These are phyloP conservation scores for Penicillium turbatum DNA, from an alignment of 495 filamentous ascomycete species.

Conservation along the genomic window DNA sequence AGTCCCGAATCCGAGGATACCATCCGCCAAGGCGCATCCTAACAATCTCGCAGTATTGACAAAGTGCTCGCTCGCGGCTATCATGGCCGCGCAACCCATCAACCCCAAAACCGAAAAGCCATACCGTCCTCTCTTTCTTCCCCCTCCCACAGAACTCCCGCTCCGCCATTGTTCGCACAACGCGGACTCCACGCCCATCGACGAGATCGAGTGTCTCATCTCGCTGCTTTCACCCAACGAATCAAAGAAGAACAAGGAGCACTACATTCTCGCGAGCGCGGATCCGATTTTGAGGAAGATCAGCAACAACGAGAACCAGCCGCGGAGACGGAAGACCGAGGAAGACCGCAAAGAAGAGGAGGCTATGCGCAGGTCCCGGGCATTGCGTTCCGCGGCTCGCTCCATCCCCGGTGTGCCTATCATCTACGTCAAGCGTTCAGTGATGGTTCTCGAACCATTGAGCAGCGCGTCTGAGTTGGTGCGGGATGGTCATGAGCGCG, in stretches of 20 bases:
- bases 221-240: conserved; percentile 72
- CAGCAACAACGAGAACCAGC: conserved; percentile 19
- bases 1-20: conserved; percentile 19
- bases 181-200: conserved; percentile 69
- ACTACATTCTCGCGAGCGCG: conserved; percentile 80
- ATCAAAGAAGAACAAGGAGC: conserved; percentile 69
- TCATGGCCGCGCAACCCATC: conserved; percentile 43
- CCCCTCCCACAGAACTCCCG: conserved; percentile 56
- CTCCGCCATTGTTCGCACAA: conserved; percentile 87
- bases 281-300: conserved; percentile 31
- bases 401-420: conserved; percentile 68
- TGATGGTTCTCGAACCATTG: conserved; percentile 92
- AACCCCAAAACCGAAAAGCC: conserved; percentile 45
- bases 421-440: conserved; percentile 77
- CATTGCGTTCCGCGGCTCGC: conserved; percentile 33
- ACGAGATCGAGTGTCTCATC: conserved; percentile 70
- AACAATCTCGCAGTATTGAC: conserved; percentile 49
- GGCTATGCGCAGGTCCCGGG: conserved; percentile 31
- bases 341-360: conserved; percentile 33
- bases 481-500: conserved; percentile 63
- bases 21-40: conserved; percentile 3
- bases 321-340: conserved; percentile 26
- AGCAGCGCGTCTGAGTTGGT: conserved; percentile 56
- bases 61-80: conserved; percentile 51
- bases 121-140: conserved; percentile 39